Evolutionary conservation across 768 basidiomycete species (phyloP), one percentile per base, ranked within the genome.

Genomic region (Pleurotus tuber-regium): DNA sequence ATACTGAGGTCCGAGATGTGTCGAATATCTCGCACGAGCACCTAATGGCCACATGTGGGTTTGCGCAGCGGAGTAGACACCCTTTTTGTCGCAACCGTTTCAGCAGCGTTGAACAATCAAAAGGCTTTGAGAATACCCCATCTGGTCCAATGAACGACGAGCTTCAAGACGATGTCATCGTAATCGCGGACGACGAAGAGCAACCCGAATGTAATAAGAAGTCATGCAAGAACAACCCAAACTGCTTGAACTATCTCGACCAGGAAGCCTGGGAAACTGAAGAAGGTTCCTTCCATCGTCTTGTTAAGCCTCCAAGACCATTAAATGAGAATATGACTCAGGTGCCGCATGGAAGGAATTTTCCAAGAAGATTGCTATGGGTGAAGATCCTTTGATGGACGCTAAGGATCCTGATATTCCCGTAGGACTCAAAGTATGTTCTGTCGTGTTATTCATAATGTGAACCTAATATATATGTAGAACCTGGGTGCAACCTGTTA

Each of bases 401-500:
- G 72, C 70, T 28, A 74, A 85, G 54, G 74, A 81, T 53, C 69
- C 70, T 21, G 75, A 77, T 50, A 59, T 77, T 28, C 92, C 92
- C 9, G 83, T 92, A 9, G 92, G 92, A 19, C 69, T 95, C 55
- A 89, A 80, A 76, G 92, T 88, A 61, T 14, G 70, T 51, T 28
- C 36, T 16, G 41, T 11, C 14, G 36, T 25, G 50, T 43, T 30
- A 19, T 33, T 41, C 21, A 33, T 28, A 48, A 40, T 36, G 38
- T 36, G 30, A 41, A 50, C n/a, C 38, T 59, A 25, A 35, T 28
- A 31, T 38, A 42, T 42, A 39, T 18, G 31, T 60, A 94, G 92
- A 98, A 98, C 65, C 80, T 98, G 16, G 96, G 96, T 3, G 95
- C 95, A 14, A 98, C 96, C 3, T 98, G 96, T 64, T 98, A 98